phyloP scores from a whole-genome alignment of 2,329 filamentous ascomycete genomes.

The Xylariomycetidae sp. region DNA sequence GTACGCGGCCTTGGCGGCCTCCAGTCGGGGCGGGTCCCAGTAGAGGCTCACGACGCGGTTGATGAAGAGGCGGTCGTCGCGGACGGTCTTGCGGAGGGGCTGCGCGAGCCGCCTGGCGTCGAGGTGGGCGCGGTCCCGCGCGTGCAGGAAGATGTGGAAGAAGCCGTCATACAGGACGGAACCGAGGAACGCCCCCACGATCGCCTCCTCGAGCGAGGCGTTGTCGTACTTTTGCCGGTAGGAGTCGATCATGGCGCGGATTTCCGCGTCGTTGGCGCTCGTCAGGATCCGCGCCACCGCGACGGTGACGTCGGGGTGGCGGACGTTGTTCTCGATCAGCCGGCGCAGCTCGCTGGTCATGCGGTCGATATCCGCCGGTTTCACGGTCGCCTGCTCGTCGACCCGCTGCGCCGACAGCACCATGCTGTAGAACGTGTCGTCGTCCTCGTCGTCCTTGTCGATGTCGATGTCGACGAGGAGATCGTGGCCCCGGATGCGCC shows the following conservation, averaged over 20 bases:
- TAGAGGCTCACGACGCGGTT: constrained; percentile 27
- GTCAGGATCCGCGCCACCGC: constrained; percentile 28
- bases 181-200: constrained; percentile 31
- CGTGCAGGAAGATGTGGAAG: constrained; percentile 24
- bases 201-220: constrained; percentile 27
- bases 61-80: constrained; percentile 28
- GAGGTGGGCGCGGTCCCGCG: constrained; percentile 14
- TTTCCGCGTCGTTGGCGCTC: constrained; percentile 26
- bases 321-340: constrained; percentile 26
- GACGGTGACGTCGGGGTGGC: constrained; percentile 26
- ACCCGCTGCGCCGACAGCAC: constrained; percentile 20
- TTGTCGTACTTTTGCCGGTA: constrained; percentile 30
- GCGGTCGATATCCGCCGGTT: constrained; percentile 26
- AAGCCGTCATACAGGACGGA: constrained; percentile 31
- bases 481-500: constrained; percentile 21
- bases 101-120: constrained; percentile 22
- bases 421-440: constrained; percentile 31
- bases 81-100: constrained; percentile 20
- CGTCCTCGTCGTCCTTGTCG: constrained; percentile 25
- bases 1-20: constrained; percentile 21
- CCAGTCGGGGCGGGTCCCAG: constrained; percentile 25
- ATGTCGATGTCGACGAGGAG: constrained; percentile 26
- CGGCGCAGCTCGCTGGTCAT: constrained; percentile 29
- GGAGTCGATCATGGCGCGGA: constrained; percentile 24
- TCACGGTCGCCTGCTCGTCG: constrained; percentile 22